Evolutionary conservation across 768 basidiomycete species (phyloP).

Genomic region (Hypholoma fasciculare): DNA sequence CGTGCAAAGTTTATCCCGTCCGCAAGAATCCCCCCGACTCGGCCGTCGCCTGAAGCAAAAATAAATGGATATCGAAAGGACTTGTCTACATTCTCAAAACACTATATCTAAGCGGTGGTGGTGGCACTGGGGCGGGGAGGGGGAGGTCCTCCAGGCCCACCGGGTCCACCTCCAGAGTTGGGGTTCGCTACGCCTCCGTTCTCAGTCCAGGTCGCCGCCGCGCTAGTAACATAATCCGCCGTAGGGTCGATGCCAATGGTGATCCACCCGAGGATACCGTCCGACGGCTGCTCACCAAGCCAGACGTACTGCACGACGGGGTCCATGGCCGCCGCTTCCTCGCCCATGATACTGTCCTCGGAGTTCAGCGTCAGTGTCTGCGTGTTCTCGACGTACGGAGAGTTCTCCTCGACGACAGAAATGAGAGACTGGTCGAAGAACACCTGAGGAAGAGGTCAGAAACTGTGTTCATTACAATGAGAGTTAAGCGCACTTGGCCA

Average conservation of each 20-base stretch:
- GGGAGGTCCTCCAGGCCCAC: neutral
- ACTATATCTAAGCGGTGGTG: too few species aligned
- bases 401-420: neutral
- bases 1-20: too few species aligned
- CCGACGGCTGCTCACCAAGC: neutral
- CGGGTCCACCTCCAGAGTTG: neutral
- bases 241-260: neutral
- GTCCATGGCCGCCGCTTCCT: neutral
- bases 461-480: neutral
- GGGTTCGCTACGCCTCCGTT: neutral
- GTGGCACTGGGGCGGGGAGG: too few species aligned
- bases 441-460: neutral
- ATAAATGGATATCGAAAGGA: too few species aligned
- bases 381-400: neutral
- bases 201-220: neutral
- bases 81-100: too few species aligned
- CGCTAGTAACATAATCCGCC: neutral
- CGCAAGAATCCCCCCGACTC: too few species aligned
- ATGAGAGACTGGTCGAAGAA: conserved; percentile 4
- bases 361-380: neutral
- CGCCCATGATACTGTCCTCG: neutral
- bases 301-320: neutral
- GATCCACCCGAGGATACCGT: neutral
- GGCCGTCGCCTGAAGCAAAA: too few species aligned
- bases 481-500: neutral